Conservation (phyloP, 352 stramenopile genomes). For the Pythium myriotylum region DNA sequence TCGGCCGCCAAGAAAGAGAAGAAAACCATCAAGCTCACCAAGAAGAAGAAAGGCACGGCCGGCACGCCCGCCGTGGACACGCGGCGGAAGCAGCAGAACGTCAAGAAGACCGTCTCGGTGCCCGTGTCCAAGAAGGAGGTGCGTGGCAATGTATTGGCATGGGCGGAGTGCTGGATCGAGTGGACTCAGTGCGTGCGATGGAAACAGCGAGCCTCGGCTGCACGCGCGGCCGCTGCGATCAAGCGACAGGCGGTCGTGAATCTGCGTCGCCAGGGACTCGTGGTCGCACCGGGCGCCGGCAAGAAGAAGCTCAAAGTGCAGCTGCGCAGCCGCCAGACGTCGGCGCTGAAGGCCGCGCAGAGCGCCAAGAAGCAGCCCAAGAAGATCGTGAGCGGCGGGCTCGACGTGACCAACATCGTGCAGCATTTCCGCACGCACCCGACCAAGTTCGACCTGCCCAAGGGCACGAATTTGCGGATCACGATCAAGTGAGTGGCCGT, state of each 20-base stretch:
- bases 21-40: slow-evolving; percentile 7
- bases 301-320: slow-evolving; percentile 32
- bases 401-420: slow-evolving; percentile 82
- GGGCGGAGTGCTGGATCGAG: too few relatives aligned
- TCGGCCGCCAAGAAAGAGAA: slow-evolving; percentile 22
- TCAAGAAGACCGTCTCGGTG: slow-evolving; percentile 78
- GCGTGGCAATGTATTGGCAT: slow-evolving; percentile 28
- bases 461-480: slow-evolving; percentile 78
- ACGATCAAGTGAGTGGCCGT: slow-evolving; percentile 80
- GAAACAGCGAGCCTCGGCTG: slow-evolving; percentile 43
- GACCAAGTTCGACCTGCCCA: slow-evolving; percentile 80
- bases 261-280: slow-evolving; percentile 63
- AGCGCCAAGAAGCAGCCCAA: slow-evolving; percentile 28
- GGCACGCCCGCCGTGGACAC: slow-evolving; percentile 22
- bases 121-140: slow-evolving; percentile 66
- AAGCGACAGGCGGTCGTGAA: slow-evolving; percentile 78
- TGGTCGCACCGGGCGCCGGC: slow-evolving; percentile 31
- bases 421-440: slow-evolving; percentile 76
- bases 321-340: slow-evolving; percentile 49
- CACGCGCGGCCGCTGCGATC: slow-evolving; percentile 39
- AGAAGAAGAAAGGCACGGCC: slow-evolving; percentile 26
- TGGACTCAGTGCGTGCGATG: too few relatives aligned
- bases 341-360: slow-evolving; percentile 34
- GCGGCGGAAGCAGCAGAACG: slow-evolving; percentile 58
- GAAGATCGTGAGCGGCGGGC: slow-evolving; percentile 27